Evolutionary conservation across 2,329 filamentous ascomycete species (phyloP).

Genomic region (Zymoseptoria tritici): DNA sequence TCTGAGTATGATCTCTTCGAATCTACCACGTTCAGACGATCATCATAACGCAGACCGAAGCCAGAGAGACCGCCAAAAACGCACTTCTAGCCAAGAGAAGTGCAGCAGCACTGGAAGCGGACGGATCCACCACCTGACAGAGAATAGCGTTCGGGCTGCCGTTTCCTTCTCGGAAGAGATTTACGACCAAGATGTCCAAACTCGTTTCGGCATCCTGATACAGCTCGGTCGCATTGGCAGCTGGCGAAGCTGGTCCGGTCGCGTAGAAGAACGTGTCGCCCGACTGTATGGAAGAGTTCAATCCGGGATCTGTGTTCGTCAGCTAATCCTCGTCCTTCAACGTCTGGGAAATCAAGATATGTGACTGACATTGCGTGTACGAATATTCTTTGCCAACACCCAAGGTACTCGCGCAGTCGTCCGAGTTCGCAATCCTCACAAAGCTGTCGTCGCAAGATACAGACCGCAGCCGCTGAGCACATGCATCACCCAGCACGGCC

Average conservation of each 20-base stretch:
- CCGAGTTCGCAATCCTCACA: neutral
- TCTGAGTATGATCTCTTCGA: neutral
- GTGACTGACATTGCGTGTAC: neutral
- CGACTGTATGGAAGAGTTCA: neutral
- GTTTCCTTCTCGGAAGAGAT: neutral
- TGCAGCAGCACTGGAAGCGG: neutral
- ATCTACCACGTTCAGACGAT: neutral
- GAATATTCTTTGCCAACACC: neutral
- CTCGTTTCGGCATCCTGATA: neutral
- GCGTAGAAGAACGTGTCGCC: neutral
- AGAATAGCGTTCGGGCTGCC: neutral
- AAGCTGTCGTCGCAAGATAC: neutral
- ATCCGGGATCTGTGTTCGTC: neutral
- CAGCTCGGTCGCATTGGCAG: neutral
- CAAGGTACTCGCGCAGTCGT: neutral
- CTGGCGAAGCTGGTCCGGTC: neutral
- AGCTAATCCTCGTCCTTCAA: neutral
- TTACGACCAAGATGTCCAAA: neutral
- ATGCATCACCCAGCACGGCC: neutral
- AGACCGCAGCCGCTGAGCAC: neutral
- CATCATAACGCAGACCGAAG: neutral
- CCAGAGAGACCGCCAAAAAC: neutral
- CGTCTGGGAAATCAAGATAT: neutral
- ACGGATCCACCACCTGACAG: neutral
- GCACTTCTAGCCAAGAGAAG: neutral